Evolutionary conservation across 371 early-diverging fungal species (phyloP), one percentile per base, ranked within the genome.

Genomic region (Coemansia sp.): DNA sequence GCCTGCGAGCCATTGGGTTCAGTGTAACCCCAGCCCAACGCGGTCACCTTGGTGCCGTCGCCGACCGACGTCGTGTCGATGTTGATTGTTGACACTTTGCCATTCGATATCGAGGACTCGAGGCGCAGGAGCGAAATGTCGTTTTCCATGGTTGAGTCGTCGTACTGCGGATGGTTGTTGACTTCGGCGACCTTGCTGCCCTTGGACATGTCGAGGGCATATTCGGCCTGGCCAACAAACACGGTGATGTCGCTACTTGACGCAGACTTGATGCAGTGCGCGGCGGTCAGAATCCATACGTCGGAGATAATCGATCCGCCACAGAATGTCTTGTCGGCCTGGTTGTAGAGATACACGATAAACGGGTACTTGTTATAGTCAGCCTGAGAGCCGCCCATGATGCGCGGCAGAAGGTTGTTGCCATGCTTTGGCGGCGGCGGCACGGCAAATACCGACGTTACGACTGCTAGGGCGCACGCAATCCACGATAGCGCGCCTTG

Each of bases 21-120:
- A 6, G 78, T 80, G 34, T 65, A 72, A 5, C 82, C 82, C 82
- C 82, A 82, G 33, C 82, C 82, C 34, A 82, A 58, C 4, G 80
- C 82, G 9, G 68, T 71, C 6, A 78, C 65, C 9, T 45, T 56
- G 2, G 55, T 48, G 5, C 78, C 71, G 31, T 72, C 76, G 30
- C 63, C 68, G 14, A 80, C 55, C 4, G 43, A 35, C 2, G 51
- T 36, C 0, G 61, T 57, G 26, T 66, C 68, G 5, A 80, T 63
- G 0, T 53, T 14, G 38, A 79, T 68, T 38, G 77, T 67, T 30
- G 59, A 47, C 0, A 63, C 62, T 7, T 59, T 42, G 1, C 26
- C 36, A 16, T 57, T 43, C 1, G 68, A 33, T 30, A 76, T 61
- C 0, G 51, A 35, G 26, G 26, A 16, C 5, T 51, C 33, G 10